These are phyloP conservation scores for Meyerozyma guilliermondii DNA, from an alignment of 1,139 yeast species.

Conservation along the genomic window DNA sequence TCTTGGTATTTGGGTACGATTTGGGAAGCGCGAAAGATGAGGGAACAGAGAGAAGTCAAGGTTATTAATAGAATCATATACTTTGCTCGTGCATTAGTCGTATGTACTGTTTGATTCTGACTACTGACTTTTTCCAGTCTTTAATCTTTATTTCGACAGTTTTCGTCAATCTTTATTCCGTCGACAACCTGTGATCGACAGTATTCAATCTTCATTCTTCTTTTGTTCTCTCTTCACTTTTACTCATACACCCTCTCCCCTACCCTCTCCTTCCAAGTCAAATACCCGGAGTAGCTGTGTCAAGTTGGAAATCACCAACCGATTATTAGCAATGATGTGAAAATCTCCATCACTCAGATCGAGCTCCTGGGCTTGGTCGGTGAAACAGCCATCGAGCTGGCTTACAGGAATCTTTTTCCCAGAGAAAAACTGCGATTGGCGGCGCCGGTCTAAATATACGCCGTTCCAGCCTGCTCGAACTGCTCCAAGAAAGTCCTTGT, in stretches of 20 bases:
- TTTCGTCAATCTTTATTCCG: too few relatives aligned
- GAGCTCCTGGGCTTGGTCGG: slow-evolving; percentile 6
- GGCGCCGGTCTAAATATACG: slow-evolving; percentile 44
- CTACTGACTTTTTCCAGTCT: too few relatives aligned
- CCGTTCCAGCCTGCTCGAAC: slow-evolving; percentile 59
- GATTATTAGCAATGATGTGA: slow-evolving; percentile 27
- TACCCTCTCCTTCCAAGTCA: slow-evolving; percentile 4
- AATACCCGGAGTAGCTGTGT: slow-evolving; percentile 19
- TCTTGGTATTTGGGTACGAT: not conserved
- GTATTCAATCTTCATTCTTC: too few relatives aligned
- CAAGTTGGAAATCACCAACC: slow-evolving; percentile 28
- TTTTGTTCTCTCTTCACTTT: too few relatives aligned
- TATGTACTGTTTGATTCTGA: too few relatives aligned
- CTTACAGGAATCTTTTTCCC: slow-evolving; percentile 3
- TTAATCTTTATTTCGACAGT: too few relatives aligned
- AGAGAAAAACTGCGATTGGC: slow-evolving; percentile 18
- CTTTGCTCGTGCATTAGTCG: too few relatives aligned
- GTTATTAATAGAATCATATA: too few relatives aligned
- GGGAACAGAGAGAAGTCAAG: not conserved
- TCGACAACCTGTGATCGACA: too few relatives aligned
- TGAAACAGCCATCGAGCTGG: slow-evolving; percentile 8
- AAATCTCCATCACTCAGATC: slow-evolving; percentile 6
- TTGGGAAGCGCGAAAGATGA: not conserved
- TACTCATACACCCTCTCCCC: not conserved
- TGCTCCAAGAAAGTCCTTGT: slow-evolving; percentile 51